These are phyloP conservation scores for Aspergillus heteromorphus DNA, from an alignment of 495 filamentous ascomycete genomes.

Conservation along the genomic window DNA sequence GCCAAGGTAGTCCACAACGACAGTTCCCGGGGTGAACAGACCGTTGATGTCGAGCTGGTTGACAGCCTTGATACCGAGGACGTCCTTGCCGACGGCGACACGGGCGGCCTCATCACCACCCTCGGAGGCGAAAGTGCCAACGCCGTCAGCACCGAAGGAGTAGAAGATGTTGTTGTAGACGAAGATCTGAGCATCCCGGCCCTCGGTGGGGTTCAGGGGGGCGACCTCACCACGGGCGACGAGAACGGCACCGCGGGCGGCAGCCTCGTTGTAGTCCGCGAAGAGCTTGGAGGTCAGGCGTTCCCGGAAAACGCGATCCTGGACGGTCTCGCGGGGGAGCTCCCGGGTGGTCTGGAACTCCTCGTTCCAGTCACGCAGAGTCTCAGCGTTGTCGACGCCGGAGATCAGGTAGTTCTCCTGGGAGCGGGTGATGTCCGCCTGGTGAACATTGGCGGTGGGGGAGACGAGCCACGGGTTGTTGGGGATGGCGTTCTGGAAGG, in stretches of 20 bases:
- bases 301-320: slow-evolving; percentile 95
- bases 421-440: slow-evolving; percentile 76
- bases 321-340: slow-evolving; percentile 83
- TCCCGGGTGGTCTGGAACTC: slow-evolving; percentile 97
- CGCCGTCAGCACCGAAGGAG: slow-evolving; percentile 95
- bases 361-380: slow-evolving; percentile 97
- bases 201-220: slow-evolving; percentile 95
- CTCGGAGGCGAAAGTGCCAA: slow-evolving; percentile 93
- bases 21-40: slow-evolving; percentile 90
- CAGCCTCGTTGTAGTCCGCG: slow-evolving; percentile 95
- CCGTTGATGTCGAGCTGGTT: slow-evolving; percentile 96
- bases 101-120: slow-evolving; percentile 96
- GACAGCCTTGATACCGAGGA: slow-evolving; percentile 84
- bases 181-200: slow-evolving; percentile 91
- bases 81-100: slow-evolving; percentile 95
- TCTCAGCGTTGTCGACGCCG: slow-evolving; percentile 88
- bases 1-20: slow-evolving; percentile 94
- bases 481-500: slow-evolving; percentile 88
- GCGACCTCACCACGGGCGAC: slow-evolving; percentile 91
- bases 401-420: slow-evolving; percentile 89
- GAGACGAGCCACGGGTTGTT: slow-evolving; percentile 90
- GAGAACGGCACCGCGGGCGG: slow-evolving; percentile 84
- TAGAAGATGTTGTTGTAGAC: slow-evolving; percentile 99
- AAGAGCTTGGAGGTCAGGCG: slow-evolving; percentile 91
- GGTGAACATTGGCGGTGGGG: slow-evolving; percentile 60